Conservation (phyloP, 75 land plant species). For the Larix kaempferi region DNA sequence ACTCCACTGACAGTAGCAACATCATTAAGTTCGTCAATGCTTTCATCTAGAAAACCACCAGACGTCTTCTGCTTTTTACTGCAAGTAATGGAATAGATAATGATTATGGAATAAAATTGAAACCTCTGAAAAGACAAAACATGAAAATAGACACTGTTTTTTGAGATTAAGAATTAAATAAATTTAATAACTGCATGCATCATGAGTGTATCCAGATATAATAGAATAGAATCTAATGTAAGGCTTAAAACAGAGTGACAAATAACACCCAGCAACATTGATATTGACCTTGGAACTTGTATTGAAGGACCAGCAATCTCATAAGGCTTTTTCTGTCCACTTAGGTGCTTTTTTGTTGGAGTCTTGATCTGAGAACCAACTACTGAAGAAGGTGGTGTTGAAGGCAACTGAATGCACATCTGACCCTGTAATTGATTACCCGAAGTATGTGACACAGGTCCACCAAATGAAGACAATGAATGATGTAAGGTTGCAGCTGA, state of each 20-base stretch:
- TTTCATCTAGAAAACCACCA: constrained; percentile 71
- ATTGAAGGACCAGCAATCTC: constrained; percentile 52
- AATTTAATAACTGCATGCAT: neutral
- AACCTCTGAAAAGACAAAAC: neutral
- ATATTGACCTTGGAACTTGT: constrained; percentile 58
- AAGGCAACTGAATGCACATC: constrained; percentile 26
- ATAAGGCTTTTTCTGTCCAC: constrained; percentile 77
- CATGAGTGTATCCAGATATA: neutral
- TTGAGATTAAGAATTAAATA: neutral
- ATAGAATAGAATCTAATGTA: neutral
- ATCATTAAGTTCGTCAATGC: constrained; percentile 98
- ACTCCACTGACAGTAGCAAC: constrained; percentile 99
- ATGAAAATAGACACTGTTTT: neutral
- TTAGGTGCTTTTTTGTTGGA: constrained; percentile 50
- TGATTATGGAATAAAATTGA: neutral
- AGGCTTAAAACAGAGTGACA: neutral
- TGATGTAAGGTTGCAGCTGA: constrained; percentile 6
- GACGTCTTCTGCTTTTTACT: constrained; percentile 95
- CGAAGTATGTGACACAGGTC: constrained; percentile 5
- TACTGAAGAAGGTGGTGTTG: constrained; percentile 17
- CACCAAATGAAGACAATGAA: constrained; percentile 6
- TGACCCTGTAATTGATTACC: constrained; percentile 14
- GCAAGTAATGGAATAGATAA: constrained; percentile 5
- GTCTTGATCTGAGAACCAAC: constrained; percentile 44
- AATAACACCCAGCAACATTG: neutral